phyloP scores from a whole-genome alignment of 2,329 filamentous ascomycete genomes.

The Penicillium sp. region DNA sequence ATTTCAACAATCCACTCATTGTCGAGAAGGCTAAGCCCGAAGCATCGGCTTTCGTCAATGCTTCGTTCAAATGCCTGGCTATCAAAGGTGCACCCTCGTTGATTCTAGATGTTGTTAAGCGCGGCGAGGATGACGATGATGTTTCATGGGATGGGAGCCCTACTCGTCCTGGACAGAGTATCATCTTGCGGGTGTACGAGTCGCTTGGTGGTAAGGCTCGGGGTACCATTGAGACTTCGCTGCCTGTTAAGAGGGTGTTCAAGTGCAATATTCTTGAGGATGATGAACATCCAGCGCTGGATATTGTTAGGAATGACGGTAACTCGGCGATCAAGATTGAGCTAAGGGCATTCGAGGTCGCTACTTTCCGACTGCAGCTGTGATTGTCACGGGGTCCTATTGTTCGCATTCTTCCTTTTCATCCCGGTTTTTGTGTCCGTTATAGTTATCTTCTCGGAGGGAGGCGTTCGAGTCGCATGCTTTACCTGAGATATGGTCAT shows the following conservation, averaged over 20 bases:
- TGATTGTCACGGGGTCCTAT: slow-evolving; percentile 21
- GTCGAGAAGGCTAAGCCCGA: slow-evolving; percentile 43
- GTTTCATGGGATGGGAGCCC: slow-evolving; percentile 57
- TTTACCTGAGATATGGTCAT: too few species aligned
- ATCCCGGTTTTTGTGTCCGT: not conserved
- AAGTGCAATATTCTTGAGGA: slow-evolving; percentile 90
- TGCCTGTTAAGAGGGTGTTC: slow-evolving; percentile 70
- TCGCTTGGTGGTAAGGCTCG: slow-evolving; percentile 75
- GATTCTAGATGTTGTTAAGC: slow-evolving; percentile 84
- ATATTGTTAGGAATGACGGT: slow-evolving; percentile 41
- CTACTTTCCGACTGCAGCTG: slow-evolving; percentile 66
- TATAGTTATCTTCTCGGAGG: not conserved
- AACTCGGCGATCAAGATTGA: slow-evolving; percentile 55
- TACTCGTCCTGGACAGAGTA: slow-evolving; percentile 66
- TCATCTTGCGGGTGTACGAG: slow-evolving; percentile 85
- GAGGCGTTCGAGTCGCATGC: not conserved
- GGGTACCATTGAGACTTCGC: slow-evolving; percentile 63
- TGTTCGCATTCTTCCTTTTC: not conserved
- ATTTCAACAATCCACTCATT: slow-evolving; percentile 81
- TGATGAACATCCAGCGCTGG: slow-evolving; percentile 62
- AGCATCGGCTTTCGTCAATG: slow-evolving; percentile 4
- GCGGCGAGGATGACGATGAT: slow-evolving; percentile 82
- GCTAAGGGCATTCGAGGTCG: slow-evolving; percentile 79
- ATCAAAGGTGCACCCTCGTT: slow-evolving; percentile 65
- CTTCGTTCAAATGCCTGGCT: slow-evolving; percentile 56